Percentiles rank a stretch among this genome's conserved stretches.
phyloP scores from a whole-genome alignment of 2,329 filamentous ascomycete species.

The Monosporascus sp. region DNA sequence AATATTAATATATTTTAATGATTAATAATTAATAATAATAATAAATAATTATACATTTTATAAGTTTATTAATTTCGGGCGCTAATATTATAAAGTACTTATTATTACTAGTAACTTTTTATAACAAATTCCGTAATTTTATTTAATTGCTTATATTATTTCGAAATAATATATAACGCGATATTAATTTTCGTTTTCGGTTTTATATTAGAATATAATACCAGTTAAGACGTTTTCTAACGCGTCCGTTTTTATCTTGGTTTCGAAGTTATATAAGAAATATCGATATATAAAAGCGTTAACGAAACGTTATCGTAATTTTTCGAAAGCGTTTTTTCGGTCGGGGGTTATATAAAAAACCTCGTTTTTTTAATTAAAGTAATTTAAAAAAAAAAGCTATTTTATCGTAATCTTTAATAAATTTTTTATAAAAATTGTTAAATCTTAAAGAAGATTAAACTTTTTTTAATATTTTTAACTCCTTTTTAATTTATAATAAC shows the following conservation, averaged over 20 bases:
- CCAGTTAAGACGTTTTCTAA: background rate
- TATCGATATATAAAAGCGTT: background rate
- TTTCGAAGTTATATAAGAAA: background rate
- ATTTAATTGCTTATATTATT: background rate
- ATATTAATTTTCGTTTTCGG: background rate
- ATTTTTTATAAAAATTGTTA: conserved; percentile 2
- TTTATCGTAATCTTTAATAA: background rate
- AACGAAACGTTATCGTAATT: background rate
- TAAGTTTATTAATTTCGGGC: background rate
- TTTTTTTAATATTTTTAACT: background rate
- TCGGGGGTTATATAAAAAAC: background rate
- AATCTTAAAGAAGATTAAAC: conserved; percentile 2
- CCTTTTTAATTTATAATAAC: background rate
- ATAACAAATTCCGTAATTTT: background rate
- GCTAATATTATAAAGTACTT: background rate
- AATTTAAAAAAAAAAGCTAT: background rate
- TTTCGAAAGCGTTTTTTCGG: background rate
- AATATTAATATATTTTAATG: background rate
- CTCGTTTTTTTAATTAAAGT: conserved; percentile 1
- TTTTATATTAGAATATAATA: background rate
- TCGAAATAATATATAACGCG: background rate
- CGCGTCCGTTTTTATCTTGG: background rate
- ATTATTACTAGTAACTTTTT: conserved; percentile 1
- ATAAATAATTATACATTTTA: background rate
- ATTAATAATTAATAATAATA: background rate